Evolutionary conservation across 1,139 yeast genomes (phyloP), one percentile per base, ranked within the genome.

Genomic region (Suhomyces anneliseae): DNA sequence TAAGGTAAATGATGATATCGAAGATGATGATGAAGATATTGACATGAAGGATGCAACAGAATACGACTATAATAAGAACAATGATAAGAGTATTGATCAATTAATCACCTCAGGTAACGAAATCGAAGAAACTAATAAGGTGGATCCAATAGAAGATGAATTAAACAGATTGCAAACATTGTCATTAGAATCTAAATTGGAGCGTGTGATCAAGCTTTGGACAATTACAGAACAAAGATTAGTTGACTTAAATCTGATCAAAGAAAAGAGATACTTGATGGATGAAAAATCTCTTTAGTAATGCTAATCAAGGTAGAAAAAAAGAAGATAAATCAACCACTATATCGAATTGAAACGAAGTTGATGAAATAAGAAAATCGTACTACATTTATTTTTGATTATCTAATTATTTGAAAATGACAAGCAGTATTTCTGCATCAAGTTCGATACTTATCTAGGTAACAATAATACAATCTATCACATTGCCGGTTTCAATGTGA

Each of bases 401-500:
- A 19, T 19, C 24, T 19, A 19, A 19, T 19, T 19, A 19, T 19
- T 6, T 19, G 24, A 19, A 19, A 19, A 19, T 19, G 24, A 19
- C 24, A 19, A 19, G 6, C 24, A 19, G 4, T 19, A 19, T 19
- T 19, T 19, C 24, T 19, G 24, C 24, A 19, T 19, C 24, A 6
- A 19, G 24, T 19, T 19, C 24, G 24, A 19, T 19, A 19, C 3
- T 19, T 19, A 19, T 19, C 38, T 48, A 54, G 4, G 49, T 40
- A 26, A 53, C 53, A 19, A 78, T 65, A 31, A 80, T 70, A 62
- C 86, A 75, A 53, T 74, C 76, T 42, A 82, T 70, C 11, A 70
- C 74, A 57, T 82, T 78, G 5, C 93, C 92, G 1, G 93, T 87
- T 58, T 83, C 87, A 39, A 87, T 81, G 45, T 76, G 76, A 48